Conservation (phyloP, 768 basidiomycete genomes). For the Mycena olivaceomarginata region DNA sequence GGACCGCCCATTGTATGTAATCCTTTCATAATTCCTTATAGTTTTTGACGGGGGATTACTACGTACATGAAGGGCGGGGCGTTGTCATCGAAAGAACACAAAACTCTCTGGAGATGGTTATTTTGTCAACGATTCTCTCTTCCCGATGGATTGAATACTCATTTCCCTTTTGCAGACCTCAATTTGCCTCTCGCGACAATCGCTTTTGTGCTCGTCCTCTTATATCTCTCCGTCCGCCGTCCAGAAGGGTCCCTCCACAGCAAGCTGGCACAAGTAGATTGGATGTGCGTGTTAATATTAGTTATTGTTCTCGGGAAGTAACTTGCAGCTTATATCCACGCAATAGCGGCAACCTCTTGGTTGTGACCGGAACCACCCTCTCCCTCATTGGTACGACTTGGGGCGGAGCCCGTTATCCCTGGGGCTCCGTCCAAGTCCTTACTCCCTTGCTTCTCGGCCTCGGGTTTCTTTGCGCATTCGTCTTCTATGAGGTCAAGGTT, state of each 20-base stretch:
- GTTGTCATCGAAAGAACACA: constrained; percentile 35
- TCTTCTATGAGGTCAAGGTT: constrained; percentile 50
- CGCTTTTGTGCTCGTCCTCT: constrained; percentile 38
- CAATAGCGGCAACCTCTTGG: constrained; percentile 56
- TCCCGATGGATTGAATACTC: too few species aligned
- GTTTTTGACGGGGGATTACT: too few species aligned
- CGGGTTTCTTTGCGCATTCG: constrained; percentile 50
- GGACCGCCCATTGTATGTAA: constrained; percentile 31
- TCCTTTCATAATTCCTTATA: background rate
- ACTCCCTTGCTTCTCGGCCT: constrained; percentile 62
- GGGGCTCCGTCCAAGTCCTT: constrained; percentile 59
- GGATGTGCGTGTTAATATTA: constrained; percentile 52
- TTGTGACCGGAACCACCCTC: constrained; percentile 53
- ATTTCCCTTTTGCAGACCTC: constrained; percentile 48
- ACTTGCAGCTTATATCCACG: too few species aligned
- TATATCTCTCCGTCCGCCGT: constrained; percentile 47
- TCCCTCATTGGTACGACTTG: constrained; percentile 61
- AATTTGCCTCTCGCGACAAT: constrained; percentile 55
- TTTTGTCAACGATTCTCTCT: constrained; percentile 44
- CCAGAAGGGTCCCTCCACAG: constrained; percentile 50
- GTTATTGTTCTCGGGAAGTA: too few species aligned
- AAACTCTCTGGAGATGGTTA: constrained; percentile 52
- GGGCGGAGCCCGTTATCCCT: constrained; percentile 59
- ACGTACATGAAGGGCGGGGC: constrained; percentile 38
- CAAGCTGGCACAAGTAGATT: constrained; percentile 58